Evolutionary conservation across 768 basidiomycete genomes (phyloP), one percentile per base, ranked within the genome.

Genomic region (Rhodotorula taiwanensis): DNA sequence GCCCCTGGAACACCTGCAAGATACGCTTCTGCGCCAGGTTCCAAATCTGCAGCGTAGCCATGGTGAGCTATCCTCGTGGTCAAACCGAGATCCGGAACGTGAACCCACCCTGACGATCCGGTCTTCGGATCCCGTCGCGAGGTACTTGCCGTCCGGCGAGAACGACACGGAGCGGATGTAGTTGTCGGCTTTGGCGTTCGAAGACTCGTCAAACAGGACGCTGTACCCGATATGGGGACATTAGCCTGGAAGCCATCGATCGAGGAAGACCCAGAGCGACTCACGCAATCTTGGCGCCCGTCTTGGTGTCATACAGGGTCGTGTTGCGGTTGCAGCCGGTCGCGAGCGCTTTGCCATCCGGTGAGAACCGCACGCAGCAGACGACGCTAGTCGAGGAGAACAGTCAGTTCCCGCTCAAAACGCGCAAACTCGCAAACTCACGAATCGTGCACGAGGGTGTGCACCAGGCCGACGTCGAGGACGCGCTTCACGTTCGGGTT

Each of bases 241-340:
- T 53, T 23, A 60, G 41, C 48, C 7, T 3, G 55, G 20, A n/a
- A 2, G 21, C 21, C 25, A 39, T 25, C 60, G 30, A 62, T 27
- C 28, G 7, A 55, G 44, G 55, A 57, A 30, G 42, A 34, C 5
- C 48, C n/a, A 23, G 52, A 7, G 36, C 33, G 25, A 67, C 84
- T 58, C 69, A 91, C 92, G 87, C 91, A 34, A 86, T 86, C 77
- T 89, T 90, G 1, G 73, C 75, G 11, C 93, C 93, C 0, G 88
- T 86, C 77, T 87, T 87, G 31, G 87, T 87, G 74, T 97, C 90
- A 75, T 88, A 97, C 60, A 98, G 92, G 76, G 95, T 92, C 25
- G 92, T 90, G 0, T 90, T 89, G 45, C 89, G 82, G 77, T 98
- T 98, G 77, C 93, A 98, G 18, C 94, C 94, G 7, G 94, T 97